Percentiles rank a stretch among this genome's conserved stretches.
These are phyloP conservation scores for Noccaea caerulescens DNA, from an alignment of 345 rosid genomes.

Conservation along the genomic window DNA sequence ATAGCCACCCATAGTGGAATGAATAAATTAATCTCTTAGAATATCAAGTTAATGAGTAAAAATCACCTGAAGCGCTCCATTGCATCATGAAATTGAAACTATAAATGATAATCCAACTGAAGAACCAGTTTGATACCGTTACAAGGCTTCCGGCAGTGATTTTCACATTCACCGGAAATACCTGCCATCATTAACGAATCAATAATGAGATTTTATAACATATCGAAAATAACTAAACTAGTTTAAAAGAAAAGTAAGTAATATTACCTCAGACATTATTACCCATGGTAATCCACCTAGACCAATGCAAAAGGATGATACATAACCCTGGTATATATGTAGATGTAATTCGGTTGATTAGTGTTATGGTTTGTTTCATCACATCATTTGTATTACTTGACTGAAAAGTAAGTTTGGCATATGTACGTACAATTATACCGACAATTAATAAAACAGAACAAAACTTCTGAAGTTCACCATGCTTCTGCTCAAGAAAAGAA, in stretches of 20 bases:
- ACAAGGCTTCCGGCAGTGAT: slow-evolving; percentile 60
- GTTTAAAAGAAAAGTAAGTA: not conserved
- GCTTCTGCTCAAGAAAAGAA: slow-evolving; percentile 33
- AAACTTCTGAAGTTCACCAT: slow-evolving; percentile 32
- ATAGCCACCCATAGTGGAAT: too few relatives aligned
- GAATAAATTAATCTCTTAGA: too few relatives aligned
- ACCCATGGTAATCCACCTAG: slow-evolving; percentile 62
- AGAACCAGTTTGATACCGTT: slow-evolving; percentile 50
- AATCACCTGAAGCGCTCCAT: slow-evolving; percentile 48
- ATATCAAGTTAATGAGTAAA: not conserved
- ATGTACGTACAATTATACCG: slow-evolving; percentile 51
- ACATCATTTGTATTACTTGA: not conserved
- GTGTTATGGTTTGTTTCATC: slow-evolving; percentile 14
- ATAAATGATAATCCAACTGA: slow-evolving; percentile 53
- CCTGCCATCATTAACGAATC: slow-evolving; percentile 31
- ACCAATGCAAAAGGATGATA: slow-evolving; percentile 44
- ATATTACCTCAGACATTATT: slow-evolving; percentile 70
- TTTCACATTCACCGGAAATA: slow-evolving; percentile 58
- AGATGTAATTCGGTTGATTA: not conserved
- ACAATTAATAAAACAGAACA: slow-evolving; percentile 45
- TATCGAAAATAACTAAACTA: not conserved
- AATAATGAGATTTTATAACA: not conserved
- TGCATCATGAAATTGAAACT: slow-evolving; percentile 58
- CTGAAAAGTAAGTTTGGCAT: not conserved
- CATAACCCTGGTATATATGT: slow-evolving; percentile 45